Conservation (phyloP, 2,329 filamentous ascomycete genomes). For the Verticillium dahliae region DNA sequence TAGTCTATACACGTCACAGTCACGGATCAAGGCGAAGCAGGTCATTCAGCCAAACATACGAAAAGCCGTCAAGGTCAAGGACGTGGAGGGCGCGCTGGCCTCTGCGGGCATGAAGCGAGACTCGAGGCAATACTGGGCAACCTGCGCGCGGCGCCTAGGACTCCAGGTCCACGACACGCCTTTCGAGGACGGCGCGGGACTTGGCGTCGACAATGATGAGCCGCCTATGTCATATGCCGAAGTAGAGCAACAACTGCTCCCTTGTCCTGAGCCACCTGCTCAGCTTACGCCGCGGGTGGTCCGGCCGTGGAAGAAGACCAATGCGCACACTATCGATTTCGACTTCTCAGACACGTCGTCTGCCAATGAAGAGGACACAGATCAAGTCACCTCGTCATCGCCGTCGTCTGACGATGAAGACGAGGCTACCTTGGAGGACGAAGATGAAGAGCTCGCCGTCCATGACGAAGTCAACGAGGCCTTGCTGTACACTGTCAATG, state of each 20-base stretch:
- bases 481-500: constrained; percentile 30
- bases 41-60: constrained; percentile 17
- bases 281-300: not conserved
- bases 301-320: not conserved
- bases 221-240: constrained; percentile 33
- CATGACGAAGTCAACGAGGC: constrained; percentile 34
- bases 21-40: constrained; percentile 52
- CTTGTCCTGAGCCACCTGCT: not conserved
- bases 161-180: constrained; percentile 36
- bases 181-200: constrained; percentile 3
- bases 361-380: not conserved
- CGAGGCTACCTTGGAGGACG: constrained; percentile 3
- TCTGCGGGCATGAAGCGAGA: constrained; percentile 36
- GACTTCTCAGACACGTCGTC: not conserved
- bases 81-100: constrained; percentile 42
- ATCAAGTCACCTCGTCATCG: not conserved
- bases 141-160: constrained; percentile 40
- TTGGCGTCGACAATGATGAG: constrained; percentile 8
- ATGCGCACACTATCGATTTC: not conserved
- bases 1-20: constrained; percentile 62
- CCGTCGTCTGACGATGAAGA: constrained; percentile 7
- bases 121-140: constrained; percentile 37
- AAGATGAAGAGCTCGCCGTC: constrained; percentile 20
- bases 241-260: constrained; percentile 32
- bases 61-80: constrained; percentile 30